Percentiles rank a stretch among this genome's conserved stretches.
Evolutionary conservation across 768 basidiomycete species (phyloP).

Genomic region (Hericium coralloides): DNA sequence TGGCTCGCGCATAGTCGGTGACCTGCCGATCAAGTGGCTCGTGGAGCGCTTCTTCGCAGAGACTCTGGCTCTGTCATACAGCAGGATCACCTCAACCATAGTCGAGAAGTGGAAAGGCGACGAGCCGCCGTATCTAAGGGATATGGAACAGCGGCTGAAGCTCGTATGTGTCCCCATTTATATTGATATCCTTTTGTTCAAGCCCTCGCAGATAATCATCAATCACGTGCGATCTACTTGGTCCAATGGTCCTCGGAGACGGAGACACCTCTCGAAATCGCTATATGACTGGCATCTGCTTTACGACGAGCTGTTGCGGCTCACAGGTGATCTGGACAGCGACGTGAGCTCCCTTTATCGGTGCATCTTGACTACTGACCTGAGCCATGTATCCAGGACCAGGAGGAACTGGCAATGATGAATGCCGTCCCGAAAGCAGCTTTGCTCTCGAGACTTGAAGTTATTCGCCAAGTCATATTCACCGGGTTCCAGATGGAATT

Average conservation of each 20-base stretch:
- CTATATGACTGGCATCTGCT: slow-evolving; percentile 58
- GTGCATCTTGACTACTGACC: neutral
- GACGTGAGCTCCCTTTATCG: slow-evolving; percentile 12
- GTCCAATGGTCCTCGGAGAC: slow-evolving; percentile 59
- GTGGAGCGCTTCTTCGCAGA: slow-evolving; percentile 41
- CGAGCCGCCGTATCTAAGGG: slow-evolving; percentile 28
- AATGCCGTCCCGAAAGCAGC: slow-evolving; percentile 34
- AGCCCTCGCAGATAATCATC: slow-evolving; percentile 39
- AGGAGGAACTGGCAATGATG: slow-evolving; percentile 4
- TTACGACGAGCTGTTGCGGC: slow-evolving; percentile 36
- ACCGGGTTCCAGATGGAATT: slow-evolving; percentile 75
- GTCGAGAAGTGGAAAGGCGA: slow-evolving; percentile 29
- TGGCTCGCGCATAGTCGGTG: slow-evolving; percentile 1
- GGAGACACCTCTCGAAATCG: slow-evolving; percentile 56
- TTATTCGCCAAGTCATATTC: slow-evolving; percentile 58
- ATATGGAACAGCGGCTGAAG: slow-evolving; percentile 30
- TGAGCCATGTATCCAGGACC: slow-evolving; percentile 8
- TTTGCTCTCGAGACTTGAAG: slow-evolving; percentile 48
- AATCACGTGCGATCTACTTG: slow-evolving; percentile 53
- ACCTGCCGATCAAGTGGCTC: slow-evolving; percentile 53
- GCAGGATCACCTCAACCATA: slow-evolving; percentile 32
- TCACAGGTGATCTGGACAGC: slow-evolving; percentile 15
- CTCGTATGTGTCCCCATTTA: slow-evolving; percentile 21
- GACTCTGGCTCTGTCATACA: slow-evolving; percentile 46
- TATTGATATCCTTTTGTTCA: slow-evolving; percentile 1